Evolutionary conservation across 139 green algal species (phyloP), one percentile per base, ranked within the genome.

Genomic region (Zygnema circumcarinatum): DNA sequence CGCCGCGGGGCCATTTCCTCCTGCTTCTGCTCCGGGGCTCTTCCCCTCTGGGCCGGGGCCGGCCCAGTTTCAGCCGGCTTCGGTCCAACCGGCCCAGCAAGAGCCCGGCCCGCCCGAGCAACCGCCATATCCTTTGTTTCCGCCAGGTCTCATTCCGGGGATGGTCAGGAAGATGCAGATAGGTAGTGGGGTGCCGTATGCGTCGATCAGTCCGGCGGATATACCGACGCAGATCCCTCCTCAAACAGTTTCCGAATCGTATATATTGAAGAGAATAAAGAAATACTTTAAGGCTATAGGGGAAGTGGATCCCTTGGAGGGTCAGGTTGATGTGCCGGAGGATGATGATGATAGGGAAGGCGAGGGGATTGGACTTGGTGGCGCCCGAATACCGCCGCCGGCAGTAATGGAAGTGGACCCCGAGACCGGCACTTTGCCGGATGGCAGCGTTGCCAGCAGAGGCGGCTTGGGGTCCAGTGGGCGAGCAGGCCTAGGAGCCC

Each of bases 111-210:
- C 75, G 32, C 79, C 67, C 20, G 82, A 88, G 84, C 32, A 52
- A 40, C 76, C 79, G 0, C 78, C 78, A 2, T 90, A 83, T 67
- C 85, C 85, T 22, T 69, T 88, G 42, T 90, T 90, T 41, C 85
- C 85, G 25, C 85, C 85, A 79, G 85, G 85, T 1, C 85, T 90
- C 21, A 90, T 90, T 32, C 85, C 85, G 11, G 85, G 85, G 33
- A 90, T 90, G 85, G 85, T 90, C 32, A 78, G 85, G 25, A 90
- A 88, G 47, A 86, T 88, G 76, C 85, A 90, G 67, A 67, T 90
- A n/a, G 85, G 85, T 35, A 89, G 80, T 35, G 85, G 85, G 22
- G 79, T 90, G 40, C 85, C 85, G 21, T 90, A 90, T 69, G 67
- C 85, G 25, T 67, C 85, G 25, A 86, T 90, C 29, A 82, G 40